These are phyloP conservation scores for Ustilaginoidea virens DNA, from an alignment of 2,329 filamentous ascomycete species.

Conservation along the genomic window DNA sequence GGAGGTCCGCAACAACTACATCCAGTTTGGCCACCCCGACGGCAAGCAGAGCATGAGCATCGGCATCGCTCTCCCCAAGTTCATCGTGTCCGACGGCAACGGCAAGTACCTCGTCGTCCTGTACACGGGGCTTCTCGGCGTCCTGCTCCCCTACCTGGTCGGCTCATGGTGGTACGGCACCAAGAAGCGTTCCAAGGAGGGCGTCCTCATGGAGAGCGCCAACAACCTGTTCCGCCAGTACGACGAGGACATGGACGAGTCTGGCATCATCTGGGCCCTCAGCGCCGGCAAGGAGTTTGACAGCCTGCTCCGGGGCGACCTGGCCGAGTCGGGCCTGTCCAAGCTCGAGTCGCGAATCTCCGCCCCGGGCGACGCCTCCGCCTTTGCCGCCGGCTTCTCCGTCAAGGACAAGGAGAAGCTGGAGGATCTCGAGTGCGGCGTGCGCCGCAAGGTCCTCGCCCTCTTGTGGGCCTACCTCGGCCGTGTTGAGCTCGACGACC, in stretches of 20 bases:
- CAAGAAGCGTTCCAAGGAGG: conserved; percentile 83
- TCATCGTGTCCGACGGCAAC: conserved; percentile 84
- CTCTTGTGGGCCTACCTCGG: conserved; percentile 92
- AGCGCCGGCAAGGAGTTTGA: conserved; percentile 81
- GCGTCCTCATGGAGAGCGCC: conserved; percentile 81
- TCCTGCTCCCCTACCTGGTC: conserved; percentile 81
- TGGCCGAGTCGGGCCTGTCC: conserved; percentile 63
- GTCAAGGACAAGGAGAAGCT: conserved; percentile 63
- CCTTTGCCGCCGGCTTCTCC: conserved; percentile 42
- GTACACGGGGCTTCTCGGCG: conserved; percentile 76
- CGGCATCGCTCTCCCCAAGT: conserved; percentile 85
- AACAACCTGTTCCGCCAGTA: conserved; percentile 92
- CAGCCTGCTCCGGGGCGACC: conserved; percentile 57
- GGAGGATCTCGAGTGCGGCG: conserved; percentile 63
- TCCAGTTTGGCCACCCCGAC: conserved; percentile 90
- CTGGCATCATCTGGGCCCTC: conserved; percentile 63
- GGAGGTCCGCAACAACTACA: conserved; percentile 91
- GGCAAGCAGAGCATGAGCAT: conserved; percentile 98
- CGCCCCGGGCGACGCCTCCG: conserved; percentile 37
- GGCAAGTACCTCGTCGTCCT: conserved; percentile 89
- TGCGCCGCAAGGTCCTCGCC: conserved; percentile 71
- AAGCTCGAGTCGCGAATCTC: conserved; percentile 73
- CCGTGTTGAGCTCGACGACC: conserved; percentile 70
- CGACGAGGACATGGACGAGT: conserved; percentile 66
- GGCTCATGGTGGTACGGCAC: conserved; percentile 99